Conservation (phyloP, 2,329 filamentous ascomycete genomes). For the Pseudogymnoascus sp. region DNA sequence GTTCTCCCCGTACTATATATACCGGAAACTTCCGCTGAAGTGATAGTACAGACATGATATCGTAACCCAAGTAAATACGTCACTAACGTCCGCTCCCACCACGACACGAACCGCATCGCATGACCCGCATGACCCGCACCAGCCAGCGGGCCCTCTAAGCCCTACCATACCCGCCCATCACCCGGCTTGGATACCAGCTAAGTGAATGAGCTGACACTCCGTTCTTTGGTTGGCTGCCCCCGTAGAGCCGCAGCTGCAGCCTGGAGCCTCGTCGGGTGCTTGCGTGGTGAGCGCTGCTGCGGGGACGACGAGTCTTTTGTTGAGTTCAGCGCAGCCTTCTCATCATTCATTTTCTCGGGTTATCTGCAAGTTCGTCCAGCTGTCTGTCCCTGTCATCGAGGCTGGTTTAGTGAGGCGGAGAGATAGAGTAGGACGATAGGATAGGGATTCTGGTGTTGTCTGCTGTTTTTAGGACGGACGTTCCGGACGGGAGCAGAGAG, state of each 20-base stretch:
- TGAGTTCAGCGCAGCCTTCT: background rate
- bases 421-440: background rate
- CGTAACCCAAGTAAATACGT: background rate
- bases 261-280: background rate
- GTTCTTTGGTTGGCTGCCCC: background rate
- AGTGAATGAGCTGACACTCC: background rate
- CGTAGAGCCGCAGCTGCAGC: constrained; percentile 1
- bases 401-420: background rate
- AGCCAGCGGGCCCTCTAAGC: background rate
- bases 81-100: background rate
- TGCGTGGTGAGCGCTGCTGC: background rate
- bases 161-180: background rate
- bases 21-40: background rate
- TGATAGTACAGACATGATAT: background rate
- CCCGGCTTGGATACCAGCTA: background rate
- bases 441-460: background rate
- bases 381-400: background rate
- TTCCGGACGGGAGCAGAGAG: no score
- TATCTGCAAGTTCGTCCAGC: background rate
- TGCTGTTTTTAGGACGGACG: background rate
- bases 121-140: background rate
- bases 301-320: background rate
- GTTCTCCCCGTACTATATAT: background rate
- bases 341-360: background rate
- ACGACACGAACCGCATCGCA: background rate